A percentile compares a stretch with the other conserved stretches of the same genome.
phyloP scores from a whole-genome alignment of 495 filamentous ascomycete species.

The Staphylotrichum longicolle region DNA sequence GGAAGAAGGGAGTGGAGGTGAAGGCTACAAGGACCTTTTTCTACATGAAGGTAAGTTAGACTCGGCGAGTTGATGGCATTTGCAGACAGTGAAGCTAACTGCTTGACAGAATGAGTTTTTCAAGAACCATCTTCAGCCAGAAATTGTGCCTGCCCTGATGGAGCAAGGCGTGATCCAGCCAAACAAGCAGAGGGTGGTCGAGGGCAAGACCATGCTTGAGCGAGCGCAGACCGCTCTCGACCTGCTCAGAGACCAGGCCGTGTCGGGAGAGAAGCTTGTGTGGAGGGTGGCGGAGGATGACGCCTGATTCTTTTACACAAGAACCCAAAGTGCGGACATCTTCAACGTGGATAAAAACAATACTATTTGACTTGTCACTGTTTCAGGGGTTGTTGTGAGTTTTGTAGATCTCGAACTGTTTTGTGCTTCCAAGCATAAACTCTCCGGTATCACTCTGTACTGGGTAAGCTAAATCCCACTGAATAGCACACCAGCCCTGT shows the following conservation, averaged over 20 bases:
- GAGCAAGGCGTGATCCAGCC: conserved; percentile 45
- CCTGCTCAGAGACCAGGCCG: conserved; percentile 41
- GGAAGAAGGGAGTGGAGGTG: conserved; percentile 50
- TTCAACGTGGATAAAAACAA: too few relatives aligned
- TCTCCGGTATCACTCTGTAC: too few relatives aligned
- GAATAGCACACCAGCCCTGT: too few relatives aligned
- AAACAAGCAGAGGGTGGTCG: conserved; percentile 47
- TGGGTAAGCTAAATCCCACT: too few relatives aligned
- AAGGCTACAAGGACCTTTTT: conserved; percentile 49
- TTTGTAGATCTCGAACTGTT: too few relatives aligned
- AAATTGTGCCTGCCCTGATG: conserved; percentile 51
- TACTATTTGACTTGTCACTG: too few relatives aligned
- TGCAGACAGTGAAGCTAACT: neutral
- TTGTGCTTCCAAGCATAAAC: too few relatives aligned
- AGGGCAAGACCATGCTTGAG: conserved; percentile 50
- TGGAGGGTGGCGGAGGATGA: conserved; percentile 42
- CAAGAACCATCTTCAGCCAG: conserved; percentile 44
- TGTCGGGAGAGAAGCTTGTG: conserved; percentile 51
- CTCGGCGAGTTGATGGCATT: neutral
- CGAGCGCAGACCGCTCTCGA: conserved; percentile 47
- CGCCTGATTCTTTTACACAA: neutral
- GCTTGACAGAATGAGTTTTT: conserved; percentile 48
- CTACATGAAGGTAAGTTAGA: conserved; percentile 43
- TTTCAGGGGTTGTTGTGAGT: neutral
- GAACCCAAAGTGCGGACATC: too few relatives aligned